Conservation (phyloP, 2,329 filamentous ascomycete species). For the Clonostachys sp. region DNA sequence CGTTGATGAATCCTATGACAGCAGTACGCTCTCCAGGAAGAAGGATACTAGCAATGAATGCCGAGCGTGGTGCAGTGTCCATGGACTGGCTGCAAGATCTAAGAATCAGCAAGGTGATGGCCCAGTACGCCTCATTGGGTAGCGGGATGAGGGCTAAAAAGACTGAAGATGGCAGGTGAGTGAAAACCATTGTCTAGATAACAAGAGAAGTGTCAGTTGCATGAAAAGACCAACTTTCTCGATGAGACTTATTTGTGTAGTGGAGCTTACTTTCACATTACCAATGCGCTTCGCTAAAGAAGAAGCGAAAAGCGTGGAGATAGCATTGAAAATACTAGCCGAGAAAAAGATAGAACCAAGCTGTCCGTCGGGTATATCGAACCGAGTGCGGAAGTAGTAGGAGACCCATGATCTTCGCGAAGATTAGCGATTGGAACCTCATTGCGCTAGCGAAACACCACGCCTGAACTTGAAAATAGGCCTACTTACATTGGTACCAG, state of each 20-base stretch:
- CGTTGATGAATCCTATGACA: slow-evolving; percentile 66
- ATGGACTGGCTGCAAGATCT: slow-evolving; percentile 61
- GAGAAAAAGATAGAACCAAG: slow-evolving; percentile 52
- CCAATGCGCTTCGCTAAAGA: slow-evolving; percentile 51
- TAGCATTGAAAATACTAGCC: slow-evolving; percentile 44
- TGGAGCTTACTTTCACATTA: slow-evolving; percentile 39
- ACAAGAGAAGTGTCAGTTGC: neutral
- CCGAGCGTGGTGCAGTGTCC: slow-evolving; percentile 66
- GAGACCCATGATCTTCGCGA: slow-evolving; percentile 52
- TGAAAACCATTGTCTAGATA: slow-evolving; percentile 66
- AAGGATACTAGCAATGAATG: slow-evolving; percentile 64
- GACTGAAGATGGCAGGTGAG: slow-evolving; percentile 64
- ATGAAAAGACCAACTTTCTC: neutral
- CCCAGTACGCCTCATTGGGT: slow-evolving; percentile 37
- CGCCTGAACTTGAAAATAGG: neutral
- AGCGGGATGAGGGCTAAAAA: slow-evolving; percentile 60
- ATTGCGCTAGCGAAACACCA: neutral
- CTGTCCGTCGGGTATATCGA: slow-evolving; percentile 39
- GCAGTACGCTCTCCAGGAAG: slow-evolving; percentile 63
- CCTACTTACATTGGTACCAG: slow-evolving; percentile 55
- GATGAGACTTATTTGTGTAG: neutral
- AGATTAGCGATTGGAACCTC: slow-evolving; percentile 17
- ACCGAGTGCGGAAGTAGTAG: slow-evolving; percentile 47
- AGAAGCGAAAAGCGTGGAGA: slow-evolving; percentile 47
- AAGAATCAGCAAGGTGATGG: slow-evolving; percentile 56